Percentiles rank a stretch among this genome's conserved stretches.
Evolutionary conservation across 805 yeast species (phyloP).

Genomic region (Naumovozyma baii): DNA sequence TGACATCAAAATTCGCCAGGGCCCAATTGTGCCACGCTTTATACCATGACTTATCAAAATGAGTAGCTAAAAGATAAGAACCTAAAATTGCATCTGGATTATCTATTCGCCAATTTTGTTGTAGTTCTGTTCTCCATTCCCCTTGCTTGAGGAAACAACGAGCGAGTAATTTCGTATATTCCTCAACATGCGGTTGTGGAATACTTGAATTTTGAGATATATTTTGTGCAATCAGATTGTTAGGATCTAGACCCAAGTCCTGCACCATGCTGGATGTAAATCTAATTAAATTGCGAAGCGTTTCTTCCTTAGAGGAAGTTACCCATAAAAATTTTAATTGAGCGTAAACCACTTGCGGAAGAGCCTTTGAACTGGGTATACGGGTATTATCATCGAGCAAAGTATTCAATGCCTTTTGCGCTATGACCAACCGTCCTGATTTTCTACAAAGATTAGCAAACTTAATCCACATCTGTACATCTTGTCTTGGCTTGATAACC

Average conservation of each 20-base stretch:
- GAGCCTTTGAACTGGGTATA: slow-evolving; percentile 59
- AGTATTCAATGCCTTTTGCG: slow-evolving; percentile 78
- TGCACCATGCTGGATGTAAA: slow-evolving; percentile 84
- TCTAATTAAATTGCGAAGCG: slow-evolving; percentile 72
- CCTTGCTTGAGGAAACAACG: slow-evolving; percentile 94
- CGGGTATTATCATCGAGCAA: slow-evolving; percentile 60
- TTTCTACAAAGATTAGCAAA: slow-evolving; percentile 92
- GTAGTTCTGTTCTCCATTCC: slow-evolving; percentile 86
- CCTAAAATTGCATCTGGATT: slow-evolving; percentile 77
- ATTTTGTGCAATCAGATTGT: slow-evolving; percentile 78
- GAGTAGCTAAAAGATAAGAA: slow-evolving; percentile 87
- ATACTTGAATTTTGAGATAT: slow-evolving; percentile 49
- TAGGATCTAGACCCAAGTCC: slow-evolving; percentile 76
- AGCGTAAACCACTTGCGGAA: slow-evolving; percentile 93
- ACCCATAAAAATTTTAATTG: slow-evolving; percentile 96
- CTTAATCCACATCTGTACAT: slow-evolving; percentile 95
- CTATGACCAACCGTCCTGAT: slow-evolving; percentile 79
- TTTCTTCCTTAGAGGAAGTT: slow-evolving; percentile 76
- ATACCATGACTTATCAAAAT: slow-evolving; percentile 85
- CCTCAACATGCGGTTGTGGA: slow-evolving; percentile 57
- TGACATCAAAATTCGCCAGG: slow-evolving; percentile 87
- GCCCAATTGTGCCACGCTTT: slow-evolving; percentile 99
- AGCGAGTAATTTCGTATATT: slow-evolving; percentile 74
- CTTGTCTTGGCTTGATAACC: slow-evolving; percentile 90
- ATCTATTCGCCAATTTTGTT: slow-evolving; percentile 69